A percentile compares a stretch with the other conserved stretches of the same genome.
phyloP scores from a whole-genome alignment of 192 early-diverging fungal genomes.

The Mortierella alpina region DNA sequence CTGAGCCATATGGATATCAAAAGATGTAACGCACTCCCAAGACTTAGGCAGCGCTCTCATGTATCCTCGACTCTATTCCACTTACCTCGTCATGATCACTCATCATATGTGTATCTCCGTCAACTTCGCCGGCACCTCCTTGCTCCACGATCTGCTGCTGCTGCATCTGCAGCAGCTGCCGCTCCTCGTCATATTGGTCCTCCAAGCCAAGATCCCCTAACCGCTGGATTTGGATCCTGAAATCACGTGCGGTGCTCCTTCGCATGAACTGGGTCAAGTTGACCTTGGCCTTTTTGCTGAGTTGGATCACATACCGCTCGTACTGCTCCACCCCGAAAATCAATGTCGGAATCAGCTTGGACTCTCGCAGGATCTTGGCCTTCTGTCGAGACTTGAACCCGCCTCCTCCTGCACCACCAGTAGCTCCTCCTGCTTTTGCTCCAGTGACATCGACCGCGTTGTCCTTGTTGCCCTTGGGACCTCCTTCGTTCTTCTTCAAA shows the following conservation, averaged over 20 bases:
- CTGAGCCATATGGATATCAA: background rate
- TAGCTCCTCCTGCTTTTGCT: background rate
- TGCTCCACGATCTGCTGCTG: constrained; percentile 3
- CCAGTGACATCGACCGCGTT: background rate
- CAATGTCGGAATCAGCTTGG: constrained; percentile 75
- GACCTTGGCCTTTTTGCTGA: constrained; percentile 77
- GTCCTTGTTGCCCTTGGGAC: constrained; percentile 24
- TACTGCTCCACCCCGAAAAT: constrained; percentile 83
- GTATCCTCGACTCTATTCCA: background rate
- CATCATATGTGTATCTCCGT: constrained; percentile 20
- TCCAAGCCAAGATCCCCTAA: constrained; percentile 56
- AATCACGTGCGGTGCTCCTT: constrained; percentile 83
- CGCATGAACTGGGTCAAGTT: constrained; percentile 81
- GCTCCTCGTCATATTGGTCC: constrained; percentile 52
- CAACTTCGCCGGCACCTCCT: background rate
- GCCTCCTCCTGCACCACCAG: background rate
- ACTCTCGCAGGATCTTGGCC: constrained; percentile 74
- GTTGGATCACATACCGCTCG: constrained; percentile 76
- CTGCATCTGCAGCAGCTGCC: constrained; percentile 21
- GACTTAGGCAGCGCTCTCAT: no score
- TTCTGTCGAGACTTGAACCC: constrained; percentile 43
- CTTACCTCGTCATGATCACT: constrained; percentile 20
- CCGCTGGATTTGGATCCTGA: constrained; percentile 69
- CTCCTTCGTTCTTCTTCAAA: constrained; percentile 1
- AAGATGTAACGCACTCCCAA: background rate